A percentile compares a stretch with the other conserved stretches of the same genome.
phyloP scores from a whole-genome alignment of 2,329 filamentous ascomycete genomes.

The Fusarium praegraminearum region DNA sequence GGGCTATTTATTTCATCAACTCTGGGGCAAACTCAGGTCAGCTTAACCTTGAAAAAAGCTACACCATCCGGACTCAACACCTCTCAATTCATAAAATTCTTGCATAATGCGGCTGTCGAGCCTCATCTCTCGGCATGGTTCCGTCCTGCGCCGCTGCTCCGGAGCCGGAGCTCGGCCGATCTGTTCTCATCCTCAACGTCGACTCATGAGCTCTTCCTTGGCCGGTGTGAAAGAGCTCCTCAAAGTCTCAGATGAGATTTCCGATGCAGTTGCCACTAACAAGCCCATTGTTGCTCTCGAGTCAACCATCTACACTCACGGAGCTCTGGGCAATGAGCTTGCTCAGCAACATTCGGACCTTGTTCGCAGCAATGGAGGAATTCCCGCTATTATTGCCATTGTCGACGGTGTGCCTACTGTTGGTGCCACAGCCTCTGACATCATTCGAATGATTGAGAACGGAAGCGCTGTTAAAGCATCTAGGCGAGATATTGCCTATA shows the following conservation, averaged over 20 bases:
- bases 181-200: conserved; percentile 35
- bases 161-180: conserved; percentile 33
- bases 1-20: conserved; percentile 2
- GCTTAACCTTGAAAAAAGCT: neutral
- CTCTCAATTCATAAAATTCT: neutral
- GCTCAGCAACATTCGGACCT: conserved; percentile 86
- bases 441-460: conserved; percentile 76
- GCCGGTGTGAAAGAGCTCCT: conserved; percentile 63
- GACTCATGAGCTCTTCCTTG: conserved; percentile 42
- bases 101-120: conserved; percentile 39
- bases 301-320: conserved; percentile 97
- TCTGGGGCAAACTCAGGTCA: conserved; percentile 1
- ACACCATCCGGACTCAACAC: neutral
- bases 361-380: conserved; percentile 81
- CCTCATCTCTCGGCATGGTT: conserved; percentile 34
- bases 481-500: conserved; percentile 84
- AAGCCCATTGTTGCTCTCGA: conserved; percentile 93
- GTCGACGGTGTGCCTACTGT: conserved; percentile 85
- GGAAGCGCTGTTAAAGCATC: conserved; percentile 85
- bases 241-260: conserved; percentile 83
- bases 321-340: conserved; percentile 78
- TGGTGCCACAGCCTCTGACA: conserved; percentile 78
- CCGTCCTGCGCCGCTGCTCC: conserved; percentile 35
- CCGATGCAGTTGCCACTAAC: conserved; percentile 77
- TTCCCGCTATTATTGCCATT: conserved; percentile 92